Conservation (phyloP, 768 basidiomycete genomes). For the Zangia roseola region DNA sequence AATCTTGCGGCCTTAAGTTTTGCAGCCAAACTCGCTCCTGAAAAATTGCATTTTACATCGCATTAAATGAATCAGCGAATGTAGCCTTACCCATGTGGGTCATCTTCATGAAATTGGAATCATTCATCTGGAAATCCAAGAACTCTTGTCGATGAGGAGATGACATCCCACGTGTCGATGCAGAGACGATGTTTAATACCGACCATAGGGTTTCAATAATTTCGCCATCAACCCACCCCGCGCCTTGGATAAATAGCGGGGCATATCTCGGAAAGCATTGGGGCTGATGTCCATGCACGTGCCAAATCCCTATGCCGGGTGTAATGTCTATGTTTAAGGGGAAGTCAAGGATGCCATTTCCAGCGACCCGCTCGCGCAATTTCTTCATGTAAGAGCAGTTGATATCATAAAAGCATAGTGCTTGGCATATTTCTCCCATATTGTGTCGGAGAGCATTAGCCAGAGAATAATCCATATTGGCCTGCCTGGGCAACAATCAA, state of each 20-base stretch:
- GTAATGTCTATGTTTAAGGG: constrained; percentile 3
- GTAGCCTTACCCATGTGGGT: not conserved
- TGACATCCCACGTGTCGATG: constrained; percentile 21
- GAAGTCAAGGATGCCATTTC: not conserved
- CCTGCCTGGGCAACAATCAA: constrained; percentile 22
- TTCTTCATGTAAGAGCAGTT: constrained; percentile 26
- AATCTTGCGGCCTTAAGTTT: too few species aligned
- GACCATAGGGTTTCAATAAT: constrained; percentile 37
- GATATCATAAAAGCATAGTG: constrained; percentile 31
- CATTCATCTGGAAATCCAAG: constrained; percentile 8
- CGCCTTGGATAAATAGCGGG: constrained; percentile 27
- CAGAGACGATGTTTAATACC: constrained; percentile 25
- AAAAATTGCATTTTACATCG: too few species aligned
- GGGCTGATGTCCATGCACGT: constrained; percentile 30
- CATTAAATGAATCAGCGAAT: too few species aligned
- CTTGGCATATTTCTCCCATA: not conserved
- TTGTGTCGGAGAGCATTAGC: constrained; percentile 19
- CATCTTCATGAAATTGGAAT: constrained; percentile 9
- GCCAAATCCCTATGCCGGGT: constrained; percentile 27
- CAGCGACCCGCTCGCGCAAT: constrained; percentile 7
- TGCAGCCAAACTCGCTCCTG: too few species aligned
- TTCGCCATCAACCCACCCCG: constrained; percentile 30
- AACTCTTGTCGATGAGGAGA: constrained; percentile 26
- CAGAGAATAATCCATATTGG: constrained; percentile 29
- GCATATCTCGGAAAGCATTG: constrained; percentile 26